phyloP scores from a whole-genome alignment of 148 eudicot genomes.

The Bassia scoparia region DNA sequence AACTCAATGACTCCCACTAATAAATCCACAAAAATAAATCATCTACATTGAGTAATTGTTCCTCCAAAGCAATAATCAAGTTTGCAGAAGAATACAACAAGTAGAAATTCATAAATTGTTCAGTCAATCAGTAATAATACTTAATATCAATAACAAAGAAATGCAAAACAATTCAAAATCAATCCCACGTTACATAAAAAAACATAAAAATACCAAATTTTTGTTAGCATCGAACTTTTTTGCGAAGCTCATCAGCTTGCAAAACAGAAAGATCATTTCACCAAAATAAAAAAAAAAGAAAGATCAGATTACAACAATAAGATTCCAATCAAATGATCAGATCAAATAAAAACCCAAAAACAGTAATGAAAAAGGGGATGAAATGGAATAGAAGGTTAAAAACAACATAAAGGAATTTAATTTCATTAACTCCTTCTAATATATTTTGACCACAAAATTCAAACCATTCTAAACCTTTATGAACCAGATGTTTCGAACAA shows the following conservation, averaged over 20 bases:
- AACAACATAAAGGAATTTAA: too few relatives aligned
- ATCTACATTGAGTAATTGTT: not conserved
- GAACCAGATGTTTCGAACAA: too few relatives aligned
- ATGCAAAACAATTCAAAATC: not conserved
- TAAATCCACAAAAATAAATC: not conserved
- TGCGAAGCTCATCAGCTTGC: conserved; percentile 82
- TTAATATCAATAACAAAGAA: not conserved
- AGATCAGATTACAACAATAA: conserved; percentile 5
- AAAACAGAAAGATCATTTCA: too few relatives aligned
- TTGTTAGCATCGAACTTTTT: conserved; percentile 77
- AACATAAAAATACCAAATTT: conserved; percentile 46
- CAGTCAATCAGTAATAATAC: not conserved
- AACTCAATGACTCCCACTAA: not conserved
- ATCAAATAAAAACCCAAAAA: conserved; percentile 30
- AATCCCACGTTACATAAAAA: not conserved
- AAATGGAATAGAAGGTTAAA: too few relatives aligned
- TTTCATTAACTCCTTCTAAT: too few relatives aligned
- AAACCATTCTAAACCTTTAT: too few relatives aligned
- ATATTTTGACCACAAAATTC: too few relatives aligned
- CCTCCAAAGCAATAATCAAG: not conserved
- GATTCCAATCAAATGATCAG: not conserved
- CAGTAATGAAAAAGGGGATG: conserved; percentile 12
- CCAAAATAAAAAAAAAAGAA: too few relatives aligned
- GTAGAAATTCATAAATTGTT: not conserved
- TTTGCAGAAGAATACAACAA: not conserved